Evolutionary conservation across 306 rosid species (phyloP).

Genomic region (Vigna radiata): DNA sequence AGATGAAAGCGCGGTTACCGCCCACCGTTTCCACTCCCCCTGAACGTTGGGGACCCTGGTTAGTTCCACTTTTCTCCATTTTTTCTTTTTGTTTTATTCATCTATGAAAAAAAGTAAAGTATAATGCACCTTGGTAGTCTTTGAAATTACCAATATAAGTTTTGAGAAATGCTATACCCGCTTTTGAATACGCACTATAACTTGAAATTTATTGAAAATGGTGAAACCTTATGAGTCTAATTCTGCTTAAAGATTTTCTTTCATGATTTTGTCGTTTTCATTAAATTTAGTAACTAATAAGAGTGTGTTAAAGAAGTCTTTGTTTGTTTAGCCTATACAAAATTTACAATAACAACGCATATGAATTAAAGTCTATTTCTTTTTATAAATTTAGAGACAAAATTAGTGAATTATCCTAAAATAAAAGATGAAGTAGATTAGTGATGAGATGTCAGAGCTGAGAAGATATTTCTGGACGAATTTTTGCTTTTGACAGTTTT

Average conservation of each 20-base stretch:
- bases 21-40: conserved; percentile 80
- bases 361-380: not conserved
- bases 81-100: not conserved
- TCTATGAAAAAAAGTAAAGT: not conserved
- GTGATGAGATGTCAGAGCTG: not conserved
- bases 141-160: not conserved
- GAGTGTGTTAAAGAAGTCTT: not conserved
- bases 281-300: not conserved
- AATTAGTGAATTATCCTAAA: not conserved
- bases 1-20: conserved; percentile 80
- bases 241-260: not conserved
- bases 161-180: not conserved
- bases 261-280: not conserved
- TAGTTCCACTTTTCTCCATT: conserved; percentile 38
- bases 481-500: not conserved
- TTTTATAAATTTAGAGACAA: not conserved
- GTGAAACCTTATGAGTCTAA: not conserved
- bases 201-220: not conserved
- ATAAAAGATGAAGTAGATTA: not conserved
- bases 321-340: not conserved
- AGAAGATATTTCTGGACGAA: not conserved
- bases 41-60: conserved; percentile 97
- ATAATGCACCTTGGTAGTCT: not conserved
- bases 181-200: not conserved
- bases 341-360: not conserved